Percentiles rank a stretch among this genome's conserved stretches.
Conservation (phyloP, 1,139 yeast species). For the Suhomyces bribrorum region DNA sequence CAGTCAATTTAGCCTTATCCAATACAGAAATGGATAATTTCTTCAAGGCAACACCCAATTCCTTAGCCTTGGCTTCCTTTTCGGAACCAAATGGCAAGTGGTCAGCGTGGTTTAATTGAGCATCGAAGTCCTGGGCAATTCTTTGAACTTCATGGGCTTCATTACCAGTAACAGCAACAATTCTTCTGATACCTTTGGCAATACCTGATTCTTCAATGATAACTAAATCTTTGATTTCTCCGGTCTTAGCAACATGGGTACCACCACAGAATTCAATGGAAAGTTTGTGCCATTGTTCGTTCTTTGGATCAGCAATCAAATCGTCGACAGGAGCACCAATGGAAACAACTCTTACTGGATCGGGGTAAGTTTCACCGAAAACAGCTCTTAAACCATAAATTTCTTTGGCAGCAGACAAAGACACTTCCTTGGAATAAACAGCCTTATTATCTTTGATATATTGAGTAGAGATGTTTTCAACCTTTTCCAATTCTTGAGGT, state of each 20-base stretch:
- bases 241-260: conserved; percentile 90
- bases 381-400: conserved; percentile 93
- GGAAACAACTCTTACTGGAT: conserved; percentile 96
- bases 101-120: conserved; percentile 58
- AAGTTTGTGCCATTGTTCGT: conserved; percentile 69
- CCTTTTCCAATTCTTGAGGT: conserved; percentile 66
- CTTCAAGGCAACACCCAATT: conserved; percentile 80
- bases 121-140: conserved; percentile 70
- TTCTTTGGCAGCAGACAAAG: conserved; percentile 66
- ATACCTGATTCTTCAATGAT: conserved; percentile 94
- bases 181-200: conserved; percentile 97
- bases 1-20: conserved; percentile 73
- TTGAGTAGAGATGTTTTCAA: conserved; percentile 73
- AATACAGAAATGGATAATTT: conserved; percentile 80
- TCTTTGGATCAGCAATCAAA: conserved; percentile 67
- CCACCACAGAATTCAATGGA: conserved; percentile 99
- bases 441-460: conserved; percentile 67
- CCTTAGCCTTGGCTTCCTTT: conserved; percentile 80
- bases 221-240: conserved; percentile 89
- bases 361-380: conserved; percentile 98
- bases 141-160: conserved; percentile 91
- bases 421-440: conserved; percentile 83
- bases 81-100: conserved; percentile 61
- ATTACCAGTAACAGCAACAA: conserved; percentile 92
- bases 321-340: conserved; percentile 91